A percentile compares a stretch with the other conserved stretches of the same genome.
phyloP scores from a whole-genome alignment of 805 yeast species.

The Komagataella pseudopastoris region DNA sequence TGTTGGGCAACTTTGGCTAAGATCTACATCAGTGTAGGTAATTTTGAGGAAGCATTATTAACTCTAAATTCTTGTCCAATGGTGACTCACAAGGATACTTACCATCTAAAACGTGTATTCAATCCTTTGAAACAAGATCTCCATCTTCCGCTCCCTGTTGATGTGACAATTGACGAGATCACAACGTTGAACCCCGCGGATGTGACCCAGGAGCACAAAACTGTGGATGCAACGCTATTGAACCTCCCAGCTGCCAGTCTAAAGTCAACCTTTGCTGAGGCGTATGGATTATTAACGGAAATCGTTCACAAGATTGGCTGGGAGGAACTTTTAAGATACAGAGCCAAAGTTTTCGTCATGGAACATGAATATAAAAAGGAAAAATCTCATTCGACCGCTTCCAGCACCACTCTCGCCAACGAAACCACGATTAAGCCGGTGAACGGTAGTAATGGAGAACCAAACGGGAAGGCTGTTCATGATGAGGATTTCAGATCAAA shows the following conservation, averaged over 20 bases:
- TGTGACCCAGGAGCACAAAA: conserved; percentile 50
- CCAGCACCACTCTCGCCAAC: not conserved
- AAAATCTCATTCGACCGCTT: conserved; percentile 3
- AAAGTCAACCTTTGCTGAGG: conserved; percentile 40
- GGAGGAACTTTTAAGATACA: conserved; percentile 47
- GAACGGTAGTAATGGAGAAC: conserved; percentile 2
- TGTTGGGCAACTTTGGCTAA: conserved; percentile 62
- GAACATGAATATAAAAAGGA: conserved; percentile 42
- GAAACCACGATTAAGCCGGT: not conserved
- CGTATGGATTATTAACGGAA: conserved; percentile 49
- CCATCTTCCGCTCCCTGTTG: conserved; percentile 67
- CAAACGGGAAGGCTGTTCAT: conserved; percentile 1
- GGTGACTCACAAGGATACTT: conserved; percentile 62
- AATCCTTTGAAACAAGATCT: conserved; percentile 37
- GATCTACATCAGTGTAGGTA: conserved; percentile 47
- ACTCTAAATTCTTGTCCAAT: conserved; percentile 74
- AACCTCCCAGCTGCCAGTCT: conserved; percentile 61
- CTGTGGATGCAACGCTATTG: conserved; percentile 46
- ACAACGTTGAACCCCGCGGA: conserved; percentile 52
- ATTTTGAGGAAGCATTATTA: conserved; percentile 58
- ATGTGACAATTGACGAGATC: conserved; percentile 59
- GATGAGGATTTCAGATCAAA: conserved; percentile 40
- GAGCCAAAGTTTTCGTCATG: conserved; percentile 59
- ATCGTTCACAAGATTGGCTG: conserved; percentile 60
- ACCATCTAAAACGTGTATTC: conserved; percentile 43